phyloP scores from a whole-genome alignment of 306 rosid genomes.

The Quercus engelmannii region DNA sequence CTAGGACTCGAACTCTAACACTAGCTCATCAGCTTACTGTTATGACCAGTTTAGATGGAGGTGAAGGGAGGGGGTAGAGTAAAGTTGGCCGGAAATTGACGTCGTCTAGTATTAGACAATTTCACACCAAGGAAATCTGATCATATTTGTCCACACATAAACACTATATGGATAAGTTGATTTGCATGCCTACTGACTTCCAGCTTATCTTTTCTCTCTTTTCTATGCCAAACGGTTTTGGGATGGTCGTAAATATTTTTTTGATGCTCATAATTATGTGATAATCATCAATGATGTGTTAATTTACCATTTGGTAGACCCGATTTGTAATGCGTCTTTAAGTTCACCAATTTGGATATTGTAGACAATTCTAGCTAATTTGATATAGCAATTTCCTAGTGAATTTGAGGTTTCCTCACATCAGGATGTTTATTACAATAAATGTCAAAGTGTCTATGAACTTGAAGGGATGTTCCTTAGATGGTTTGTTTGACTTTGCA shows the following conservation, averaged over 20 bases:
- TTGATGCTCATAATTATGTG: slow-evolving; percentile 10
- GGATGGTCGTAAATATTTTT: no score
- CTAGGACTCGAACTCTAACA: no score
- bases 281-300: slow-evolving; percentile 15
- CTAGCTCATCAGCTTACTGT: no score
- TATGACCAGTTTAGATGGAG: no score
- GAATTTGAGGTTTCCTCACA: slow-evolving; percentile 39
- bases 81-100: no score
- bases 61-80: no score
- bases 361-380: slow-evolving; percentile 53
- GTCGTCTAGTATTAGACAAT: slow-evolving; percentile 59
- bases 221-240: neutral
- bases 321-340: slow-evolving; percentile 31
- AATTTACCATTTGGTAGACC: slow-evolving; percentile 58
- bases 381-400: slow-evolving; percentile 57
- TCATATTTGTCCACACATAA: slow-evolving; percentile 28
- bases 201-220: slow-evolving; percentile 24
- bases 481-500: slow-evolving; percentile 58
- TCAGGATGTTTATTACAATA: slow-evolving; percentile 31
- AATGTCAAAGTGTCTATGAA: slow-evolving; percentile 78
- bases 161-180: slow-evolving; percentile 26
- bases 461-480: slow-evolving; percentile 78
- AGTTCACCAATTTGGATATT: slow-evolving; percentile 60
- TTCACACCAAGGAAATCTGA: slow-evolving; percentile 33
- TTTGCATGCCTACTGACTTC: slow-evolving; percentile 33